A percentile compares a stretch with the other conserved stretches of the same genome.
Conservation (phyloP, 1,139 yeast genomes). For the Pneumocystis canis region DNA sequence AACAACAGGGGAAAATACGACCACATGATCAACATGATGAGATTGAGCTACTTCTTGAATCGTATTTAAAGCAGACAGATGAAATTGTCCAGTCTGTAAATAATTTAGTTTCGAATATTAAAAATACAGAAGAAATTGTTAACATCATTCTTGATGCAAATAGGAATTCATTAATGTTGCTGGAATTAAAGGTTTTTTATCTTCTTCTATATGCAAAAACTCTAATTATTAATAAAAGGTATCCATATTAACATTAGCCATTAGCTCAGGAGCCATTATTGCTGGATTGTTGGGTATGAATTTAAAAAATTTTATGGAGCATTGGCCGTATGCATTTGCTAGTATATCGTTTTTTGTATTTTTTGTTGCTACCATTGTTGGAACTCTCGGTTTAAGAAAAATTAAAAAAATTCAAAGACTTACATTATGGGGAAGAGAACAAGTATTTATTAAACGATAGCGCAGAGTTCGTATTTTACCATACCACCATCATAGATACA, state of each 20-base stretch:
- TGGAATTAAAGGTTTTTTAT: slow-evolving; percentile 31
- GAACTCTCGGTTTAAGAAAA: slow-evolving; percentile 29
- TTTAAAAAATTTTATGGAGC: slow-evolving; percentile 77
- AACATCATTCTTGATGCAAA: slow-evolving; percentile 90
- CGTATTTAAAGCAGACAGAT: slow-evolving; percentile 89
- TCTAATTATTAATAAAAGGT: slow-evolving; percentile 35
- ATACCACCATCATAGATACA: not conserved
- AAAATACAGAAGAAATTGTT: slow-evolving; percentile 89
- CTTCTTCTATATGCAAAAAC: not conserved
- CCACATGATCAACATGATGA: slow-evolving; percentile 35
- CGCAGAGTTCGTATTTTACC: not conserved
- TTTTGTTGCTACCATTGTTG: slow-evolving; percentile 29
- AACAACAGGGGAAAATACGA: slow-evolving; percentile 23
- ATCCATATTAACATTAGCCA: slow-evolving; percentile 71
- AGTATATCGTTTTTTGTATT: slow-evolving; percentile 37
- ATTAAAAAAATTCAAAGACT: slow-evolving; percentile 45
- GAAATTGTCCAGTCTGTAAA: slow-evolving; percentile 93
- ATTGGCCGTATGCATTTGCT: slow-evolving; percentile 50
- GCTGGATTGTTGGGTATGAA: slow-evolving; percentile 94
- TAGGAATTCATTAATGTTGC: slow-evolving; percentile 81
- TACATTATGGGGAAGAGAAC: slow-evolving; percentile 37
- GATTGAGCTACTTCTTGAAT: slow-evolving; percentile 76
- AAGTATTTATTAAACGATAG: not conserved
- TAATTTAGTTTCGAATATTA: slow-evolving; percentile 66
- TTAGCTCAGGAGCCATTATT: slow-evolving; percentile 60